Conservation (phyloP, 2,329 filamentous ascomycete genomes). For the Plenodomus lindquistii region DNA sequence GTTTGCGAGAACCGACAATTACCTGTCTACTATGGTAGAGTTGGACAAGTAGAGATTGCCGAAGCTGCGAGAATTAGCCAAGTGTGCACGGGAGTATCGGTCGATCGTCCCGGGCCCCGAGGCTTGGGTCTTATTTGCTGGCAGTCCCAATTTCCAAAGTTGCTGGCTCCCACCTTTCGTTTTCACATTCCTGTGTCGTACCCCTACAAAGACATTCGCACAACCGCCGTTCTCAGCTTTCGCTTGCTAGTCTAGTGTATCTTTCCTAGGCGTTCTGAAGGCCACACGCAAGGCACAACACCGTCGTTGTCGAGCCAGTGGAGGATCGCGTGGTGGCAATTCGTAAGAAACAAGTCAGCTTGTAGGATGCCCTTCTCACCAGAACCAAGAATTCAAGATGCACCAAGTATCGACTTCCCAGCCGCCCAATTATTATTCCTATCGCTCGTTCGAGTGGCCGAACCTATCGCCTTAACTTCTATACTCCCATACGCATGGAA, state of each 20-base stretch:
- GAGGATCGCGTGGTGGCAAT: slow-evolving; percentile 28
- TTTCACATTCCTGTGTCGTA: slow-evolving; percentile 6
- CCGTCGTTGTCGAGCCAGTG: not conserved
- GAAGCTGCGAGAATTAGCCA: slow-evolving; percentile 1
- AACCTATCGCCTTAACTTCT: slow-evolving; percentile 90
- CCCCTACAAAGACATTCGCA: slow-evolving; percentile 3
- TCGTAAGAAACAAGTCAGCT: slow-evolving; percentile 58
- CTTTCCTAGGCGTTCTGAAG: slow-evolving; percentile 4
- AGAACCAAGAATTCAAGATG: slow-evolving; percentile 60
- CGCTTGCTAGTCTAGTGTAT: slow-evolving; percentile 1
- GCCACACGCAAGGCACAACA: slow-evolving; percentile 14
- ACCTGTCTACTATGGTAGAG: not conserved
- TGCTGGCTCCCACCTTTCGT: slow-evolving; percentile 2
- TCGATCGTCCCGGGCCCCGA: slow-evolving; percentile 13
- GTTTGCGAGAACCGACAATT: too few species aligned
- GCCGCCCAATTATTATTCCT: slow-evolving; percentile 81
- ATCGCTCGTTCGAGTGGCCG: slow-evolving; percentile 91
- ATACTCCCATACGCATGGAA: slow-evolving; percentile 77
- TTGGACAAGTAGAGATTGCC: too few species aligned
- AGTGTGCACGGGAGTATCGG: slow-evolving; percentile 8
- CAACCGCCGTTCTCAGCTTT: slow-evolving; percentile 5
- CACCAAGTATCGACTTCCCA: slow-evolving; percentile 74
- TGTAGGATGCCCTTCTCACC: slow-evolving; percentile 63
- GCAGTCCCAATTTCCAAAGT: too few species aligned
- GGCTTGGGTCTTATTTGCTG: not conserved